Evolutionary conservation across 345 rosid genomes (phyloP).

Genomic region (Eutrema yunnanense): DNA sequence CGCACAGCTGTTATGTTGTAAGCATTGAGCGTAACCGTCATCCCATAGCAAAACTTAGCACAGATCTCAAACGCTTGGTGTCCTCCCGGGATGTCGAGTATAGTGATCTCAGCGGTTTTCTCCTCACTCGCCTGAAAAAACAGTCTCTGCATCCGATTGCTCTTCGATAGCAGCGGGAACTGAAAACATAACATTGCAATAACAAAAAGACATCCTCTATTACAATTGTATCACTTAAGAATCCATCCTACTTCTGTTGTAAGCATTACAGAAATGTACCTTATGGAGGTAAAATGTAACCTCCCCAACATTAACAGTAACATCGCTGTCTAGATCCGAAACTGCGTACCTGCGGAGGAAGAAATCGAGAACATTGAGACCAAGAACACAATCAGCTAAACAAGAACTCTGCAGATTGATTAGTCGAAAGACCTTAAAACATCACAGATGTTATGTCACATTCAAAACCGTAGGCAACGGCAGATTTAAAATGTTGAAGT

Average conservation of each 20-base stretch:
- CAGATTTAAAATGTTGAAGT: background rate
- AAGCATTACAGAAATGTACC: slow-evolving; percentile 35
- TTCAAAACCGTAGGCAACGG: background rate
- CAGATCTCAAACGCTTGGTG: slow-evolving; percentile 86
- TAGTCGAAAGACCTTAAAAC: background rate
- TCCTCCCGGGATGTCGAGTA: slow-evolving; percentile 81
- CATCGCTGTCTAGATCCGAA: slow-evolving; percentile 72
- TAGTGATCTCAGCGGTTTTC: slow-evolving; percentile 46
- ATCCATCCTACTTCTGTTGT: background rate
- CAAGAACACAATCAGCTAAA: background rate
- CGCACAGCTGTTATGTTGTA: slow-evolving; percentile 79
- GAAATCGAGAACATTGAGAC: slow-evolving; percentile 5
- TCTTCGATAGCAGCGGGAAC: slow-evolving; percentile 93
- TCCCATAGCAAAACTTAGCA: slow-evolving; percentile 93
- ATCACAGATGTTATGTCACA: background rate
- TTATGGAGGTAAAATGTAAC: slow-evolving; percentile 84
- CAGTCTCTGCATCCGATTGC: slow-evolving; percentile 62
- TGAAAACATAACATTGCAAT: slow-evolving; percentile 29
- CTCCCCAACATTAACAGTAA: slow-evolving; percentile 59
- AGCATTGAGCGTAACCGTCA: slow-evolving; percentile 80
- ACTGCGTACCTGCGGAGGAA: slow-evolving; percentile 53
- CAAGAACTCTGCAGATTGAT: background rate
- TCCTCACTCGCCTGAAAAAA: slow-evolving; percentile 48
- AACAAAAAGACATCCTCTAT: background rate
- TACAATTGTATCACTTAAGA: background rate